Conservation (phyloP, 148 eudicot species). For the Polygonum maritimum region DNA sequence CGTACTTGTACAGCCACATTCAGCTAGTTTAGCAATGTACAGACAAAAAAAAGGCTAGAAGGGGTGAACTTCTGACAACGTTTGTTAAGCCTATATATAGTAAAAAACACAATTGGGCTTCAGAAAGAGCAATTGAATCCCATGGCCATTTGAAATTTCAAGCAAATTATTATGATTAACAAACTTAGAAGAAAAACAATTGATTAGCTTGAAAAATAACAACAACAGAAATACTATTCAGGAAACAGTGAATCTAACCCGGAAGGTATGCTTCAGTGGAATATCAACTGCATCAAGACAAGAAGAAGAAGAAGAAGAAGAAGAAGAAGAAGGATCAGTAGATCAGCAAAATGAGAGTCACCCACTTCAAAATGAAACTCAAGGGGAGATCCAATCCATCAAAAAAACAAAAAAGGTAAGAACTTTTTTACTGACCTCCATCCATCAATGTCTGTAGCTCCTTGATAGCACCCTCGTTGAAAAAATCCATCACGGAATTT, state of each 20-base stretch:
- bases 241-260: conserved; percentile 32
- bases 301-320: conserved; percentile 4
- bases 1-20: background rate
- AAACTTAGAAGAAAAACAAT: background rate
- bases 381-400: background rate
- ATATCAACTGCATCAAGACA: conserved; percentile 51
- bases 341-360: conserved; percentile 18
- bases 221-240: background rate
- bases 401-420: conserved; percentile 4
- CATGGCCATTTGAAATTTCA: background rate
- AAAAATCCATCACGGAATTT: conserved; percentile 26
- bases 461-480: conserved; percentile 56
- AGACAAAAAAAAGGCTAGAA: background rate
- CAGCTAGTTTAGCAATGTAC: background rate
- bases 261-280: conserved; percentile 48
- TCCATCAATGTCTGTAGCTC: conserved; percentile 58
- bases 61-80: conserved; percentile 9
- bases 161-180: background rate
- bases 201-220: background rate
- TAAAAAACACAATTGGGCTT: background rate
- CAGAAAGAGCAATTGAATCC: background rate
- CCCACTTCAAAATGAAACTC: conserved; percentile 13
- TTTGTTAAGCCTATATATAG: conserved; percentile 10
- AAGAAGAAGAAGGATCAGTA: background rate
- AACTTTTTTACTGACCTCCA: conserved; percentile 23